Conservation (phyloP, 768 basidiomycete species). For the Macrolepiota fuliginosa region DNA sequence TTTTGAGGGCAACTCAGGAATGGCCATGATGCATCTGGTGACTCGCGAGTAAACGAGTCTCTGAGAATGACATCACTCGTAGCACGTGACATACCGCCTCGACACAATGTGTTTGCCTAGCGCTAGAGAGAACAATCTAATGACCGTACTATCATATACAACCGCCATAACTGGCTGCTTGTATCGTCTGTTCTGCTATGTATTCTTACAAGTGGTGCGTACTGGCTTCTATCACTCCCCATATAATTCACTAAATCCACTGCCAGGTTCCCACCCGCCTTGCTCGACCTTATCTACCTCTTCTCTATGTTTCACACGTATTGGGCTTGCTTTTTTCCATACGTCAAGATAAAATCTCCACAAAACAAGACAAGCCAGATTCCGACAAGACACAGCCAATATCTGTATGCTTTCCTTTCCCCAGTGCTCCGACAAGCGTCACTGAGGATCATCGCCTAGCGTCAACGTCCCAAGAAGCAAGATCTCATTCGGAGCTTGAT, state of each 20-base stretch:
- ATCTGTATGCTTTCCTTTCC: neutral
- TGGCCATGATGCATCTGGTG: slow-evolving; percentile 6
- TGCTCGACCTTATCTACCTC: slow-evolving; percentile 28
- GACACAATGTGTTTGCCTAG: too few relatives aligned
- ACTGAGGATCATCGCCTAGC: neutral
- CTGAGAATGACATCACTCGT: too few relatives aligned
- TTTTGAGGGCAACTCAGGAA: neutral
- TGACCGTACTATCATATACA: slow-evolving; percentile 20
- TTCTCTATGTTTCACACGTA: slow-evolving; percentile 27
- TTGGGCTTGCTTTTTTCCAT: slow-evolving; percentile 19
- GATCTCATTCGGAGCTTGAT: slow-evolving; percentile 21
- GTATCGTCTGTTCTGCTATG: slow-evolving; percentile 42
- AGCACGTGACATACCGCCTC: too few relatives aligned
- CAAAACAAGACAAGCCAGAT: neutral
- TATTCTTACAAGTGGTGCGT: slow-evolving; percentile 53
- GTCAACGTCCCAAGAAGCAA: slow-evolving; percentile 7
- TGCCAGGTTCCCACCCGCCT: slow-evolving; percentile 38
- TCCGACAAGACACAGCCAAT: neutral
- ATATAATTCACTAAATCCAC: neutral
- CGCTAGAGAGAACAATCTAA: neutral
- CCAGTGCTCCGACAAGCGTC: neutral
- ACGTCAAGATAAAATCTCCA: neutral
- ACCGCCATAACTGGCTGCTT: slow-evolving; percentile 27
- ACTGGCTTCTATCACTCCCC: neutral
- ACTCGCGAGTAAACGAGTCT: neutral